These are phyloP conservation scores for Sclerotinia subarctica DNA, from an alignment of 2,329 filamentous ascomycete species.

Conservation along the genomic window DNA sequence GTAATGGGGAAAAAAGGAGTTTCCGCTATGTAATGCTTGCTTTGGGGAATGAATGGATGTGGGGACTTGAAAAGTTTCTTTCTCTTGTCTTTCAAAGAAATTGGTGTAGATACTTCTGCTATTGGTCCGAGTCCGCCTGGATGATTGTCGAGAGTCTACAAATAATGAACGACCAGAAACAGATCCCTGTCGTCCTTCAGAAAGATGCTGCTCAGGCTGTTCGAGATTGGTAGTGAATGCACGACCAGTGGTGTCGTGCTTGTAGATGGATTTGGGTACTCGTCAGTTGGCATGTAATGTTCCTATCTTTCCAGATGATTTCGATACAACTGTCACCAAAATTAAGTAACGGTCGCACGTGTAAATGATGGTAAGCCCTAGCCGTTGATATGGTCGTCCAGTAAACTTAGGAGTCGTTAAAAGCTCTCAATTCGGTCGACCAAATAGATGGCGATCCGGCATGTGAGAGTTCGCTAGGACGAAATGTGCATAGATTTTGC, in stretches of 20 bases:
- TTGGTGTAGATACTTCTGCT: background rate
- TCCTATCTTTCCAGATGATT: background rate
- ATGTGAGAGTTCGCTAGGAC: background rate
- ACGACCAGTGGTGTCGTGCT: background rate
- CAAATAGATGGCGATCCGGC: background rate
- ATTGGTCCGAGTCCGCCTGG: background rate
- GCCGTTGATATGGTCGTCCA: background rate
- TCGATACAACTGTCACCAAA: background rate
- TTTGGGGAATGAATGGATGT: background rate
- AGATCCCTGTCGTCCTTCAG: background rate
- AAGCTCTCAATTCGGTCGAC: background rate
- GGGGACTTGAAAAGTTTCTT: background rate
- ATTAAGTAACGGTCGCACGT: background rate
- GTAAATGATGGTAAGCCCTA: background rate
- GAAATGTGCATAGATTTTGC: background rate
- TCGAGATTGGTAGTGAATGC: background rate
- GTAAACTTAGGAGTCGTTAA: background rate
- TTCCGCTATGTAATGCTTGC: background rate
- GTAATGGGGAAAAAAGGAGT: background rate
- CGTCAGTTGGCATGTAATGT: background rate
- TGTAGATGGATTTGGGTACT: background rate
- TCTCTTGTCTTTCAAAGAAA: conserved; percentile 6
- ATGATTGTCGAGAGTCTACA: background rate
- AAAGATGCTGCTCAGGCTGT: background rate
- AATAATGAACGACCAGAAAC: background rate